Conservation (phyloP, 1,139 yeast species). For the Kazachstania sp. region DNA sequence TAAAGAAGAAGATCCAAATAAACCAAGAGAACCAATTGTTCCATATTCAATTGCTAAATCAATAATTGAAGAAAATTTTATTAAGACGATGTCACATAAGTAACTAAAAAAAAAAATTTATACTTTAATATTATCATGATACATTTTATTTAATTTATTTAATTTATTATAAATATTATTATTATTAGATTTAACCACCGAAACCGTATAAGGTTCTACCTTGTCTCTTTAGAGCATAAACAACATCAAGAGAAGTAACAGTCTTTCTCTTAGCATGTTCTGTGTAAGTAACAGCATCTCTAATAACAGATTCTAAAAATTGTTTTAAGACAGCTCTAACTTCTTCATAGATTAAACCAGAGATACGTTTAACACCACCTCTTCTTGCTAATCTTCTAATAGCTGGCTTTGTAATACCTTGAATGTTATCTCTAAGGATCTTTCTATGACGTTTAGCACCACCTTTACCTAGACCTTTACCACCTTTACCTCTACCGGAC, state of each 20-base stretch:
- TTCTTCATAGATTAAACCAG: slow-evolving; percentile 97
- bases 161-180: neutral
- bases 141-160: neutral
- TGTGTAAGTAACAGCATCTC: slow-evolving; percentile 98
- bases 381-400: slow-evolving; percentile 99
- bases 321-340: slow-evolving; percentile 95
- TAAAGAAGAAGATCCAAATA: slow-evolving; percentile 5
- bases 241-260: slow-evolving; percentile 96
- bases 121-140: too few species aligned
- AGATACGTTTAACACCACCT: slow-evolving; percentile 99
- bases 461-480: slow-evolving; percentile 98
- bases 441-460: slow-evolving; percentile 99
- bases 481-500: slow-evolving; percentile 99
- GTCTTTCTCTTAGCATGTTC: slow-evolving; percentile 99
- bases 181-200: slow-evolving; percentile 68
- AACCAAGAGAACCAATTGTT: slow-evolving; percentile 4
- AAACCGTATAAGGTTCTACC: slow-evolving; percentile 99
- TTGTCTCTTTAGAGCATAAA: slow-evolving; percentile 99
- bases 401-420: slow-evolving; percentile 99
- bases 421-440: slow-evolving; percentile 98
- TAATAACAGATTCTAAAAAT: slow-evolving; percentile 92
- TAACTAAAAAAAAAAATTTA: too few species aligned
- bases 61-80: slow-evolving; percentile 4
- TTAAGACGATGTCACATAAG: neutral
- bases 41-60: slow-evolving; percentile 1